Conservation (phyloP, 345 rosid genomes). For the Eucalyptus microcorys region DNA sequence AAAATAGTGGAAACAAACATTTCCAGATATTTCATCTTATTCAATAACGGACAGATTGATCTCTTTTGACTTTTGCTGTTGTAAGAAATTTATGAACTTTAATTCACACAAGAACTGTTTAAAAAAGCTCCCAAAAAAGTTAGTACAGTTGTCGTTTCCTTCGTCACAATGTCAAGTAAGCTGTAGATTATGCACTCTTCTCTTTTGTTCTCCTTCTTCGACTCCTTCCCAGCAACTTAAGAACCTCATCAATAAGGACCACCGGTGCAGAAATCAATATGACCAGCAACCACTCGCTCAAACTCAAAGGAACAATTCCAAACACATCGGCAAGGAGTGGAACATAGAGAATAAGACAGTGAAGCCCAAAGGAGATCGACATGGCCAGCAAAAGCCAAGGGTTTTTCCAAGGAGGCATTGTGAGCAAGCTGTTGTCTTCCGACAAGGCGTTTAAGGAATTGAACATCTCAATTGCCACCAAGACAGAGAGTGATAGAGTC, state of each 20-base stretch:
- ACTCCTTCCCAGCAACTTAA: slow-evolving; percentile 49
- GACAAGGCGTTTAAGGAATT: slow-evolving; percentile 87
- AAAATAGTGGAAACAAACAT: neutral
- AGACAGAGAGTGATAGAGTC: slow-evolving; percentile 80
- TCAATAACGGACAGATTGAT: neutral
- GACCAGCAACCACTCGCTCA: slow-evolving; percentile 73
- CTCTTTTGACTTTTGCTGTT: neutral
- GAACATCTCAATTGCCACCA: slow-evolving; percentile 90
- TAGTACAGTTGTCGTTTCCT: neutral
- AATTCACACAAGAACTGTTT: neutral
- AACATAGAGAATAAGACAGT: slow-evolving; percentile 70
- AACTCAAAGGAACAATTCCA: slow-evolving; percentile 64
- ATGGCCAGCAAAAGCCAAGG: slow-evolving; percentile 90
- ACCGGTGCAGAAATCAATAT: slow-evolving; percentile 73
- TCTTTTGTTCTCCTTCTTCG: slow-evolving; percentile 17
- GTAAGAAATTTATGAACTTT: neutral
- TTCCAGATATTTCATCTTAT: neutral
- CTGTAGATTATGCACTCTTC: slow-evolving; percentile 23
- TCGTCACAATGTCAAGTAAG: neutral
- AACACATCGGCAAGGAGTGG: slow-evolving; percentile 74
- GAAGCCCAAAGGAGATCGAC: slow-evolving; percentile 76
- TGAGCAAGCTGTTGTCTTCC: slow-evolving; percentile 71
- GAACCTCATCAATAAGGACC: slow-evolving; percentile 69
- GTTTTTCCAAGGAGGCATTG: slow-evolving; percentile 86
- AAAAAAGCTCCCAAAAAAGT: neutral